Conservation (phyloP, 768 basidiomycete genomes). For the Trametes coccinea region DNA sequence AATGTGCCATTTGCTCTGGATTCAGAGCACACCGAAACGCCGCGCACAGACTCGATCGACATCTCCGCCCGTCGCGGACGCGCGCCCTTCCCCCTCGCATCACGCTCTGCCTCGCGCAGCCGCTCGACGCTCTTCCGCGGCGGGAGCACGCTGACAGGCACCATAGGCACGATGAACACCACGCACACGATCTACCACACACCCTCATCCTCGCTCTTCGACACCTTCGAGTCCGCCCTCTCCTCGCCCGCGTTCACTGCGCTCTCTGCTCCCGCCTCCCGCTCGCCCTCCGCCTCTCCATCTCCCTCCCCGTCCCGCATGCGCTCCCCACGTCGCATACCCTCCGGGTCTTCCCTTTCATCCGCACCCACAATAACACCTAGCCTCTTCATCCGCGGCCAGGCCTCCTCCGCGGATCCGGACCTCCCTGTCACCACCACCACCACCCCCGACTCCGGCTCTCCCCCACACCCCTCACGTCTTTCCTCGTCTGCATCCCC, state of each 20-base stretch:
- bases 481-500: not conserved
- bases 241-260: slow-evolving; percentile 52
- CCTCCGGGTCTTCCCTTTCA: slow-evolving; percentile 41
- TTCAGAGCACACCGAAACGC: slow-evolving; percentile 23
- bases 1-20: slow-evolving; percentile 4
- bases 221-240: slow-evolving; percentile 59
- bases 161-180: slow-evolving; percentile 51
- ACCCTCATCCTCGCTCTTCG: slow-evolving; percentile 74
- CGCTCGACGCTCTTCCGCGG: slow-evolving; percentile 39
- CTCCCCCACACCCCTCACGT: slow-evolving; percentile 17
- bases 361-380: slow-evolving; percentile 62
- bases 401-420: not conserved
- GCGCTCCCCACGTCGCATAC: slow-evolving; percentile 33
- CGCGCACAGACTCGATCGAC: slow-evolving; percentile 35
- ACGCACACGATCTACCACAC: slow-evolving; percentile 71
- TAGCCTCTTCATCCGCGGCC: slow-evolving; percentile 46
- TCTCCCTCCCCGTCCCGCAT: slow-evolving; percentile 24
- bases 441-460: slow-evolving; percentile 28
- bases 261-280: slow-evolving; percentile 21
- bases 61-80: slow-evolving; percentile 31
- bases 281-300: slow-evolving; percentile 27
- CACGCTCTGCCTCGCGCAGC: slow-evolving; percentile 43
- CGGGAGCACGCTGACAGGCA: slow-evolving; percentile 40
- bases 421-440: slow-evolving; percentile 19
- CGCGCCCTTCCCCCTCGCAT: slow-evolving; percentile 37